Conservation (phyloP, 192 early-diverging fungal genomes). For the Phlyctochytrium planicorne region DNA sequence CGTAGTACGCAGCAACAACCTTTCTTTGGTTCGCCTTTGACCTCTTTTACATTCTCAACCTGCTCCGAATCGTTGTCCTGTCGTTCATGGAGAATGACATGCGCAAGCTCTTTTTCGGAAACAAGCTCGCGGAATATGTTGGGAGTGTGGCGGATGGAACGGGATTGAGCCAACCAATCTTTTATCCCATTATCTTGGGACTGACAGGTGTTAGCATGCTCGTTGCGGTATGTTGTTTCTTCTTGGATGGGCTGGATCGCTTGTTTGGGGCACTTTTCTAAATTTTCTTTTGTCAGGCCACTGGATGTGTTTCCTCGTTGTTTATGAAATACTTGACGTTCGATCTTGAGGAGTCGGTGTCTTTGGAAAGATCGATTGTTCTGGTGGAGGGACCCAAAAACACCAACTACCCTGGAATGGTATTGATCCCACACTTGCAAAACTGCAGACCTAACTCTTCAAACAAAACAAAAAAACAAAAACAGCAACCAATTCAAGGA, state of each 20-base stretch:
- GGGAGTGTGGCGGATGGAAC: background rate
- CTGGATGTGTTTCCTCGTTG: background rate
- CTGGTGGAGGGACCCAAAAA: background rate
- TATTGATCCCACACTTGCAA: background rate
- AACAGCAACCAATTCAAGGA: background rate
- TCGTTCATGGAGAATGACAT: background rate
- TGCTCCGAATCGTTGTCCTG: constrained; percentile 6
- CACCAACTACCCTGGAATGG: background rate
- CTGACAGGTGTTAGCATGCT: background rate
- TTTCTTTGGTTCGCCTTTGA: constrained; percentile 16
- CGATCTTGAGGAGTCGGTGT: background rate
- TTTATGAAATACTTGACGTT: background rate
- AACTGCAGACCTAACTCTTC: background rate
- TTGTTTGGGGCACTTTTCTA: too few species aligned
- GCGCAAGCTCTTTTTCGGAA: background rate
- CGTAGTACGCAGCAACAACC: constrained; percentile 8
- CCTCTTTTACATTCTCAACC: constrained; percentile 12
- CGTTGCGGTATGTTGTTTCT: too few species aligned
- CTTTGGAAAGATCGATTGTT: background rate
- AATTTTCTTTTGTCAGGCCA: too few species aligned
- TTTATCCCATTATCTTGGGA: background rate
- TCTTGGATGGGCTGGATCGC: too few species aligned
- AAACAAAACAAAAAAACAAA: background rate
- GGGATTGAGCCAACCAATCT: background rate
- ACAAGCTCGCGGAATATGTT: background rate